Conservation (phyloP, 495 filamentous ascomycete genomes). For the Evansstolkia leycettana region DNA sequence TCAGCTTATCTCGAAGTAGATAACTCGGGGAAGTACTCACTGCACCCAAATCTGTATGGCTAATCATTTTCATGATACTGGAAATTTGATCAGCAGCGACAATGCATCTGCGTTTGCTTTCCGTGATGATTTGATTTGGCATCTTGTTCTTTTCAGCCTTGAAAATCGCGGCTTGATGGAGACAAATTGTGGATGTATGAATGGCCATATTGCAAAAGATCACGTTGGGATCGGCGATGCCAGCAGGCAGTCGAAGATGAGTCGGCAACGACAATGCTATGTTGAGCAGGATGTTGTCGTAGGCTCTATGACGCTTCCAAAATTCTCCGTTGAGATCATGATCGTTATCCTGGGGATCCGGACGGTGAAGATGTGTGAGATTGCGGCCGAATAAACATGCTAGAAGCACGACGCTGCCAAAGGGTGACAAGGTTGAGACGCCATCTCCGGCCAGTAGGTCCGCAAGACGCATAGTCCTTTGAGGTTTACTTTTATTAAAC, state of each 20-base stretch:
- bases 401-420: slow-evolving; percentile 73
- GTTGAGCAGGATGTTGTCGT: slow-evolving; percentile 85
- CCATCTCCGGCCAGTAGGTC: slow-evolving; percentile 65
- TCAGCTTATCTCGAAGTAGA: slow-evolving; percentile 10
- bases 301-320: slow-evolving; percentile 82
- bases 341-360: slow-evolving; percentile 69
- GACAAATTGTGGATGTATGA: slow-evolving; percentile 90
- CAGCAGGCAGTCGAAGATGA: slow-evolving; percentile 69
- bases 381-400: slow-evolving; percentile 90
- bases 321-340: slow-evolving; percentile 87
- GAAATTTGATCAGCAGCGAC: slow-evolving; percentile 89
- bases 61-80: slow-evolving; percentile 92
- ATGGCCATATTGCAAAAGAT: slow-evolving; percentile 96
- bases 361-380: slow-evolving; percentile 84
- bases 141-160: slow-evolving; percentile 87
- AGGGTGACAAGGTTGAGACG: slow-evolving; percentile 58
- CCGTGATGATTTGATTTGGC: slow-evolving; percentile 61
- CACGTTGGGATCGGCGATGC: slow-evolving; percentile 69
- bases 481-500: slow-evolving; percentile 67
- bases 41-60: slow-evolving; percentile 71
- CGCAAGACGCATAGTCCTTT: slow-evolving; percentile 52
- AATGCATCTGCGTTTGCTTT: slow-evolving; percentile 88
- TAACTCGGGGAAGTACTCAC: slow-evolving; percentile 41
- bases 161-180: slow-evolving; percentile 96
- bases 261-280: slow-evolving; percentile 72